These are phyloP conservation scores for Zoysia japonica DNA, from an alignment of 176 grass and related monocot genomes.

Conservation along the genomic window DNA sequence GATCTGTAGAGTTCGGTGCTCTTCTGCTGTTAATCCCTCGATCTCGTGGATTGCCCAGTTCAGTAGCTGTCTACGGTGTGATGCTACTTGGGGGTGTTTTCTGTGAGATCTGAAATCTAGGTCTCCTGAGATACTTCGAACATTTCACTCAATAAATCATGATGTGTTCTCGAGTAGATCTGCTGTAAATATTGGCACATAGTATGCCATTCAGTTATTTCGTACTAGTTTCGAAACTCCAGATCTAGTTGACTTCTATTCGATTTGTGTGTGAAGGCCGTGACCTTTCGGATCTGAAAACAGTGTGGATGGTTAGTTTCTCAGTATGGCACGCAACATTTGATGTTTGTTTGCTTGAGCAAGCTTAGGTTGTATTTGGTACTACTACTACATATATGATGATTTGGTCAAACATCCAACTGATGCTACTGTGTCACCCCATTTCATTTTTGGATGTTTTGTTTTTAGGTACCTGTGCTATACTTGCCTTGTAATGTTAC, in stretches of 20 bases:
- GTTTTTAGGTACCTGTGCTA: not conserved
- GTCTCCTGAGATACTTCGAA: not conserved
- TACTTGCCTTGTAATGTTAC: not conserved
- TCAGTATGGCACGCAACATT: not conserved
- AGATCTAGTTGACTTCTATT: constrained; percentile 15
- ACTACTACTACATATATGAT: too few species aligned
- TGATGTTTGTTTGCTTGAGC: constrained; percentile 3
- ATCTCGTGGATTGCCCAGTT: not conserved
- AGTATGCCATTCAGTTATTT: not conserved
- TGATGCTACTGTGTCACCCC: too few species aligned
- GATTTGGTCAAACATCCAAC: too few species aligned
- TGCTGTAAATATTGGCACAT: not conserved
- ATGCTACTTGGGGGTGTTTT: not conserved
- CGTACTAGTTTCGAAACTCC: not conserved
- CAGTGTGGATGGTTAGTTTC: not conserved
- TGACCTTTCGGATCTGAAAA: not conserved
- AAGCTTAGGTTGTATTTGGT: not conserved
- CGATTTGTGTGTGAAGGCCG: not conserved
- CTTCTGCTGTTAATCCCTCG: not conserved
- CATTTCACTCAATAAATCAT: not conserved
- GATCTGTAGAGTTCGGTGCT: not conserved
- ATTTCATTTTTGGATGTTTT: not conserved
- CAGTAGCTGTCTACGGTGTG: not conserved
- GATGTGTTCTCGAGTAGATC: not conserved
- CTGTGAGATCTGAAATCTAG: not conserved